Conservation (phyloP, 768 basidiomycete species). For the Leccinum obscurum region DNA sequence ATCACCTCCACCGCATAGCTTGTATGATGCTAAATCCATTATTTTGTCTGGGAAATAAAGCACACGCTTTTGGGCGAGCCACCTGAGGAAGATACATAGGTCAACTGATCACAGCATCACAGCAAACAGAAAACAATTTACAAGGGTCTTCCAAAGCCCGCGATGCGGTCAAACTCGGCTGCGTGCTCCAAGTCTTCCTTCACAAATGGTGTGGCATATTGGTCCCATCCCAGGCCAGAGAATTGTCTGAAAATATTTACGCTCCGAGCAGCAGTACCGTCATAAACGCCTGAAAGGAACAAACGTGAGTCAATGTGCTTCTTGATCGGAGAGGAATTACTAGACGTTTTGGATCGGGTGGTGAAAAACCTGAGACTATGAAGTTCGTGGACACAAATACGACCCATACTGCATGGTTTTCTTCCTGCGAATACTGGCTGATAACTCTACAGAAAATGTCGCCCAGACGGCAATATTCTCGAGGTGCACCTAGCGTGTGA, state of each 20-base stretch:
- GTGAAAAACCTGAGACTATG: conserved; percentile 8
- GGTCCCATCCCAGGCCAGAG: conserved; percentile 24
- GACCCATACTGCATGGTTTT: conserved; percentile 12
- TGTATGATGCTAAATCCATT: not conserved
- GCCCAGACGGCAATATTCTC: not conserved
- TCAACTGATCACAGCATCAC: not conserved
- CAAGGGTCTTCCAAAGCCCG: conserved; percentile 4
- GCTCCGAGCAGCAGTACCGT: not conserved
- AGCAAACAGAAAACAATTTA: not conserved
- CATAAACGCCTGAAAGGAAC: not conserved
- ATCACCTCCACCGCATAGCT: not conserved
- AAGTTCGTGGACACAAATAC: conserved; percentile 20
- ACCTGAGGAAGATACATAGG: not conserved
- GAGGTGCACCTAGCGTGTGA: conserved; percentile 1
- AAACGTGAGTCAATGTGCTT: not conserved
- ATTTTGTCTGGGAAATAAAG: not conserved
- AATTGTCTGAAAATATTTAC: conserved; percentile 8
- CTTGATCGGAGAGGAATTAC: no score
- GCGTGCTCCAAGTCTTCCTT: conserved; percentile 1
- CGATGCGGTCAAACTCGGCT: conserved; percentile 1
- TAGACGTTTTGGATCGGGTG: conserved; percentile 1
- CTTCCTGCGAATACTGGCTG: conserved; percentile 7
- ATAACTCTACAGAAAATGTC: conserved; percentile 8
- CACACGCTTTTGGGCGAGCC: not conserved
- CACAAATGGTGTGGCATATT: not conserved